Evolutionary conservation across 208 protist species (phyloP), one percentile per base, ranked within the genome.

Genomic region (Trypanosoma platydactyli): DNA sequence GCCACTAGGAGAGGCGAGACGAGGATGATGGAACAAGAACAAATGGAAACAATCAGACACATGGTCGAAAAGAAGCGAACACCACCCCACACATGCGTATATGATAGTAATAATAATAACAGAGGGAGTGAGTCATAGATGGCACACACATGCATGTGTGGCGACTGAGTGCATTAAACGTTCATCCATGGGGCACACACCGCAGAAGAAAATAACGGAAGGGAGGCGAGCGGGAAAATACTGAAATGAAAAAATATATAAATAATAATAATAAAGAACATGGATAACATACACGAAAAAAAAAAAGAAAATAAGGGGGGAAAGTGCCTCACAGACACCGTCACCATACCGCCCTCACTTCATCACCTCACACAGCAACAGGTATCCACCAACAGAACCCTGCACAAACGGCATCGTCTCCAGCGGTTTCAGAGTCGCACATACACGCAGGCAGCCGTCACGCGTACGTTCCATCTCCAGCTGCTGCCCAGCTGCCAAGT

Each of bases 301-400:
- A 48, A 4, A 48, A 58, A 74, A 74, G 63, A 64, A 73, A 64
- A 77, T 66, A 59, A 29, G 22, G 25, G 13, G 61, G 4, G 7
- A 38, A 68, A 4, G 48, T 20, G 29, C 29, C 9, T 9, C 18
- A 41, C 29, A 41, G 27, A 56, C 15, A 25, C 11, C 45, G 13
- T 25, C 4, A 11, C 46, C 6, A 51, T 33, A 46, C 15, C 15
- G 24, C 12, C 6, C 6, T 61, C 29, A 61, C 15, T 45, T 29
- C 1, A 35, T 6, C 18, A 25, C 24, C 27, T 55, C 25, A 27
- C 29, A 65, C 18, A 44, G 53, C 16, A 53, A 20, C 33, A 55
- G 42, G 29, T 55, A 44, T 15, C 22, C 59, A n/a, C 59, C 29
- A 3, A 65, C 30, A 24, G 18, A 3, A 2, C 59, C 59, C n/a